Base-by-base conservation (phyloP, 306 rosid species). In the Pueraria montana region DNA sequence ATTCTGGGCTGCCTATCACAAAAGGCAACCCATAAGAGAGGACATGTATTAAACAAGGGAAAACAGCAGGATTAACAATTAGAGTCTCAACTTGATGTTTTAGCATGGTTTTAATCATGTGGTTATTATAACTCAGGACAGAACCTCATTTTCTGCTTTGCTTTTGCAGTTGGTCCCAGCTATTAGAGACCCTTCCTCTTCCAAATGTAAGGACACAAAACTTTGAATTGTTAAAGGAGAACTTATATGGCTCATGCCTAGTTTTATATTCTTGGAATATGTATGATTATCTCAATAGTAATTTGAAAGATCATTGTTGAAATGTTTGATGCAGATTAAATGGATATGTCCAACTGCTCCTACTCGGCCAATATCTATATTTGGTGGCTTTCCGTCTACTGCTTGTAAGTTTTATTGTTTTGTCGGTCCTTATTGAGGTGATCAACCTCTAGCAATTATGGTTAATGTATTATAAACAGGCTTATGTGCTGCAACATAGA, bases 331-430 rank as follows among this genome's bases (percentile, higher is more conserved):
- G 86, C 96, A 96, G 98, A 94, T 96, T 83, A 96, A 96, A 84
- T 96, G 99, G 99, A 96, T 96, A 58, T 96, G 99, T 84, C 99
- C 99, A n/a, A 96, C 98, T 43, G 97, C 99, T 66, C 98, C 99
- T 26, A 92, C 97, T 85, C 97, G 75, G 84, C 97, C 99, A 79
- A 79, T 96, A 71, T 16, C 89, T 48, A 32, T 89, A 59, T 94
- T 96, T 80, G 99, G 98, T 42, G 99, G 99, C 81, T 94, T 94
- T 90, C 98, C 99, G 26, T 96, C 99, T 32, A 96, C 99, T 72
- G 97, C 99, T 61, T 96, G 99, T 96, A 85, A 89, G 98, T 85
- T 69, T 85, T 16, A 66, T 71, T 86, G 36, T 70, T 55, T 71
- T 65, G 11, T n/a, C 34, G 65, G 48, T 36, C 42, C 20, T 48